Evolutionary conservation across 2,329 filamentous ascomycete species (phyloP).

Genomic region (Penicillium vulpinum): DNA sequence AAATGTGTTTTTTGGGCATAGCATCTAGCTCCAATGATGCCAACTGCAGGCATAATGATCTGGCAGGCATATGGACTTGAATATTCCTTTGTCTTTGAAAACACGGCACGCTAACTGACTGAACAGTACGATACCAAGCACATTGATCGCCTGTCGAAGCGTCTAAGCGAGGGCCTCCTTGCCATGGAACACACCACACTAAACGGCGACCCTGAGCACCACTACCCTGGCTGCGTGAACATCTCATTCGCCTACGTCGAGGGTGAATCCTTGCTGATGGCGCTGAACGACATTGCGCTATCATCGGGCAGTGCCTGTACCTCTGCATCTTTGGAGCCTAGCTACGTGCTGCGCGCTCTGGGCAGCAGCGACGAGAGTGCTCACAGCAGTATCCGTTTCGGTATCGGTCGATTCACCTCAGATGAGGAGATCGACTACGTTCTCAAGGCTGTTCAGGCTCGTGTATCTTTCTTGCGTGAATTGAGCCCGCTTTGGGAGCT

Average conservation of each 20-base stretch:
- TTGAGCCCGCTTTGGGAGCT: slow-evolving; percentile 96
- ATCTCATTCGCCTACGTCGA: slow-evolving; percentile 98
- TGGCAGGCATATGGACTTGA: not conserved
- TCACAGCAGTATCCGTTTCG: slow-evolving; percentile 96
- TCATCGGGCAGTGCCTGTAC: slow-evolving; percentile 97
- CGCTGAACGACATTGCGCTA: slow-evolving; percentile 93
- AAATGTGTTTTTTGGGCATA: slow-evolving; percentile 36
- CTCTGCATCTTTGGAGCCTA: slow-evolving; percentile 92
- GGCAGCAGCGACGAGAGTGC: slow-evolving; percentile 97
- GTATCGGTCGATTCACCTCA: slow-evolving; percentile 95
- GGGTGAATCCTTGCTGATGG: slow-evolving; percentile 97
- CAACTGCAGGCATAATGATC: slow-evolving; percentile 68
- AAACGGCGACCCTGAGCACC: slow-evolving; percentile 78
- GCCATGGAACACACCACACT: slow-evolving; percentile 87
- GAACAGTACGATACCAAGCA: slow-evolving; percentile 85
- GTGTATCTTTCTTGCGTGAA: slow-evolving; percentile 90
- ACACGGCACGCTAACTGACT: slow-evolving; percentile 10
- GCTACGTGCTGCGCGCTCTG: slow-evolving; percentile 89
- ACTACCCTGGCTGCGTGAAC: slow-evolving; percentile 97
- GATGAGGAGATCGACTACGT: slow-evolving; percentile 97
- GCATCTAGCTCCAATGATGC: slow-evolving; percentile 55
- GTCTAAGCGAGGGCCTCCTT: slow-evolving; percentile 77
- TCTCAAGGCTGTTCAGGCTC: slow-evolving; percentile 84
- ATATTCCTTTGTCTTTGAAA: not conserved
- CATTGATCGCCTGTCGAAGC: slow-evolving; percentile 78